phyloP scores from a whole-genome alignment of 306 rosid genomes.

The Aeschynomene evenia region DNA sequence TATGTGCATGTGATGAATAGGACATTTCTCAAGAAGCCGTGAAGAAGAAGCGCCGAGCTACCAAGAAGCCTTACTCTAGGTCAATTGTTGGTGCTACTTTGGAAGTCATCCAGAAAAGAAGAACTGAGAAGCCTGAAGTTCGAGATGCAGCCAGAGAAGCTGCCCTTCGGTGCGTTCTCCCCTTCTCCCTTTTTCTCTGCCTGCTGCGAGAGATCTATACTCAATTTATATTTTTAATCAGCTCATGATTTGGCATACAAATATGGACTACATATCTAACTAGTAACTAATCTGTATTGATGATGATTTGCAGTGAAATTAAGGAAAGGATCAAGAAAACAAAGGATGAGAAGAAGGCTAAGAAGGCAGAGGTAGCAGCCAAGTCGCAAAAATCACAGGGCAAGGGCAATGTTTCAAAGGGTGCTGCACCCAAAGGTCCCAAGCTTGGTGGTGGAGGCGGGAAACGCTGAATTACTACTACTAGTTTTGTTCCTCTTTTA shows the following conservation, averaged over 20 bases:
- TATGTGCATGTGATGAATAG: slow-evolving; percentile 26
- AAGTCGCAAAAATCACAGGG: slow-evolving; percentile 61
- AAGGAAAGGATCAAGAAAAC: slow-evolving; percentile 88
- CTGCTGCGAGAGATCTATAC: background rate
- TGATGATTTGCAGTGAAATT: slow-evolving; percentile 57
- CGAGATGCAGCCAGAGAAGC: slow-evolving; percentile 83
- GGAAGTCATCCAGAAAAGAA: slow-evolving; percentile 66
- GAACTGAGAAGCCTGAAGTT: slow-evolving; percentile 69
- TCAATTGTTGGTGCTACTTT: slow-evolving; percentile 67
- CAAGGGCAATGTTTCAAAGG: slow-evolving; percentile 58
- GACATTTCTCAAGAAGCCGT: slow-evolving; percentile 79
- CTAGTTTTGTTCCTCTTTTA: slow-evolving; percentile 20
- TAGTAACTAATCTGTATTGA: background rate
- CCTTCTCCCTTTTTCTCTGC: background rate
- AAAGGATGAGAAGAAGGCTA: slow-evolving; percentile 88
- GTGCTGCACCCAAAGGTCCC: slow-evolving; percentile 72
- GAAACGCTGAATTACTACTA: slow-evolving; percentile 52
- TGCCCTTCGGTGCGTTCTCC: slow-evolving; percentile 60
- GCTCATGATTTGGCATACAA: background rate
- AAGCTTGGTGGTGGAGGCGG: slow-evolving; percentile 93
- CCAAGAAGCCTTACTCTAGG: slow-evolving; percentile 72
- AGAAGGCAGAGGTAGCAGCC: slow-evolving; percentile 69
- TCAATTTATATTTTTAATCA: no score
- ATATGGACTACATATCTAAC: background rate
- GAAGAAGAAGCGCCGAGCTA: slow-evolving; percentile 64